Evolutionary conservation across 208 protist genomes (phyloP).

Genomic region (Crithidia sp.): DNA sequence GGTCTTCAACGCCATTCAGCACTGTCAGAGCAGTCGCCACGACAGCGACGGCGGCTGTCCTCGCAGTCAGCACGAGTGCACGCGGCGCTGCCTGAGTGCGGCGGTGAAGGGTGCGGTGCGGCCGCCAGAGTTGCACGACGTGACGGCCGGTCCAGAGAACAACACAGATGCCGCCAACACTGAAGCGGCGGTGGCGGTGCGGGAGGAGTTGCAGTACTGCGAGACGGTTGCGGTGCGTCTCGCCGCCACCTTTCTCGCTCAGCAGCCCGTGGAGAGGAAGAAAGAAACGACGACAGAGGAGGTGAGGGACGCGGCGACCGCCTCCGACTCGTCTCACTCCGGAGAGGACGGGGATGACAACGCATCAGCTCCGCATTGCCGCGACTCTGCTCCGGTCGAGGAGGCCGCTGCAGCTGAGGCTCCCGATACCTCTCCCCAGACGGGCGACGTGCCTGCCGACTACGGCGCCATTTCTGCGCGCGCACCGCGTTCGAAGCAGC

Average conservation of each 20-base stretch:
- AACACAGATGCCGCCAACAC: constrained; percentile 22
- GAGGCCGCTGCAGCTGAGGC: too few relatives aligned
- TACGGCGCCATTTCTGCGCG: background rate
- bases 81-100: constrained; percentile 49
- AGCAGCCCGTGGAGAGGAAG: background rate
- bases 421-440: too few relatives aligned
- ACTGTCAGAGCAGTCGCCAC: constrained; percentile 50
- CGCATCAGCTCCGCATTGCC: too few relatives aligned
- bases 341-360: too few relatives aligned
- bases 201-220: constrained; percentile 75
- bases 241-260: constrained; percentile 19
- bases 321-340: too few relatives aligned
- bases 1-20: constrained; percentile 73
- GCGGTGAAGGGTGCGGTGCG: constrained; percentile 45
- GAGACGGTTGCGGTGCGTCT: constrained; percentile 50
- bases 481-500: constrained; percentile 5
- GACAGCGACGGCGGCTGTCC: constrained; percentile 32
- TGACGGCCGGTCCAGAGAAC: constrained; percentile 34
- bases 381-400: too few relatives aligned
- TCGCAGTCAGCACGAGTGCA: constrained; percentile 44
- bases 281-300: background rate
- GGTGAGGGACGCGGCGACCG: background rate
- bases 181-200: constrained; percentile 49
- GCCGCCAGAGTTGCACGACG: constrained; percentile 33
- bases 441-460: background rate